These are phyloP conservation scores for Apiotrichum gracile DNA, from an alignment of 1,284 basidiomycete genomes.

Conservation along the genomic window DNA sequence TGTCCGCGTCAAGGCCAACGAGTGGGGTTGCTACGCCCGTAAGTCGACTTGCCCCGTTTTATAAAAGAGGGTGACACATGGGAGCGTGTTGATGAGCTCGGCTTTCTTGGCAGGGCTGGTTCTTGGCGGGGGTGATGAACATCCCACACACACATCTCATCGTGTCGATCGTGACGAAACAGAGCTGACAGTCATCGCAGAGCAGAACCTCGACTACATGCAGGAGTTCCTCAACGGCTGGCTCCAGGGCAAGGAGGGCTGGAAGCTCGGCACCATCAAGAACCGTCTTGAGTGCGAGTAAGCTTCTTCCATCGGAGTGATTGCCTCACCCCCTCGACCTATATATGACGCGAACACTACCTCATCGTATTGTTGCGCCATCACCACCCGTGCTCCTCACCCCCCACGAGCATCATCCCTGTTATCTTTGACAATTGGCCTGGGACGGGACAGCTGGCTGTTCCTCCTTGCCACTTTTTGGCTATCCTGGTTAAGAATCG, in stretches of 20 bases:
- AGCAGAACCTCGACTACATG: constrained; percentile 59
- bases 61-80: too few relatives aligned
- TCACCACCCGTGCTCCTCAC: background rate
- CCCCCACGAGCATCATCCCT: too few relatives aligned
- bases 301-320: background rate
- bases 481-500: too few relatives aligned
- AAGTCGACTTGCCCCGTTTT: background rate
- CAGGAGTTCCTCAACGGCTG: constrained; percentile 75
- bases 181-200: background rate
- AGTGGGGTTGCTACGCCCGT: background rate
- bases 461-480: too few relatives aligned
- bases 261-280: constrained; percentile 52
- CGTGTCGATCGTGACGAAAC: background rate
- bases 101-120: too few relatives aligned
- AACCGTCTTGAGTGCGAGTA: background rate
- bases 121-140: too few relatives aligned
- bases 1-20: constrained; percentile 1
- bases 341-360: too few relatives aligned
- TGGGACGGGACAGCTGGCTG: too few relatives aligned
- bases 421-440: too few relatives aligned
- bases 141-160: too few relatives aligned
- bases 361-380: background rate
- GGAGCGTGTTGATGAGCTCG: too few relatives aligned
- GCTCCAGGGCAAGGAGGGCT: constrained; percentile 60
- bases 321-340: too few relatives aligned